Evolutionary conservation across 2,329 filamentous ascomycete genomes (phyloP).

Genomic region (Dothistroma septosporum): DNA sequence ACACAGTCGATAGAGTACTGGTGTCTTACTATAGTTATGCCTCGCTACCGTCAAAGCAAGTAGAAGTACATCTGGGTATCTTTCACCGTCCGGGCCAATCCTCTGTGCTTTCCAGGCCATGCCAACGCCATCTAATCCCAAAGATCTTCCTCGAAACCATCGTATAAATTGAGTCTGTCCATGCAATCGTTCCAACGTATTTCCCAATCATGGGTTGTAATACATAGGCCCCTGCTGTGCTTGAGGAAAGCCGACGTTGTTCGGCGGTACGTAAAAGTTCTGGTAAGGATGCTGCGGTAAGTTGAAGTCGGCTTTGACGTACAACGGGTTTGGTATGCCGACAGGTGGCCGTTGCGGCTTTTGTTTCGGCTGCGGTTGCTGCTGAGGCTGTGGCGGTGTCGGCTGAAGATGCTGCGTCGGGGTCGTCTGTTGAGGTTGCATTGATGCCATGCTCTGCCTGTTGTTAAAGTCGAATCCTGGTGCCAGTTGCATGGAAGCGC

Average conservation of each 20-base stretch:
- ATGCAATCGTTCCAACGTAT: background rate
- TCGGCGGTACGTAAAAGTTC: slow-evolving; percentile 70
- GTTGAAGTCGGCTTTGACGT: slow-evolving; percentile 69
- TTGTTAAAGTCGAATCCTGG: slow-evolving; percentile 25
- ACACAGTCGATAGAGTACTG: background rate
- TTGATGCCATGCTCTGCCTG: slow-evolving; percentile 18
- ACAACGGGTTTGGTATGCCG: slow-evolving; percentile 65
- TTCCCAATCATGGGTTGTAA: background rate
- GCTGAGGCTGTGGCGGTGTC: slow-evolving; percentile 19
- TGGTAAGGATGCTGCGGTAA: slow-evolving; percentile 77
- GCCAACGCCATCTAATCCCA: background rate
- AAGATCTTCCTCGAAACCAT: background rate
- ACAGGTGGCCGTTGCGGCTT: slow-evolving; percentile 36
- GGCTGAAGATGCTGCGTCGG: slow-evolving; percentile 26
- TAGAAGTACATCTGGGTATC: slow-evolving; percentile 8
- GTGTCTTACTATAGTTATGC: background rate
- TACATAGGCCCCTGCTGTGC: slow-evolving; percentile 1
- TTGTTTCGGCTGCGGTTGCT: slow-evolving; percentile 16
- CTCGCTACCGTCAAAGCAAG: background rate
- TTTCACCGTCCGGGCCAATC: background rate
- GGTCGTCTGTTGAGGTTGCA: slow-evolving; percentile 21
- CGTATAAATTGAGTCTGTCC: background rate
- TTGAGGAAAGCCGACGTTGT: slow-evolving; percentile 8
- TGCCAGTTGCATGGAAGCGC: slow-evolving; percentile 23
- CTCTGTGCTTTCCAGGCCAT: background rate